Evolutionary conservation across 2,329 filamentous ascomycete genomes (phyloP), one percentile per base, ranked within the genome.

Genomic region (Lecanicillium sp.): DNA sequence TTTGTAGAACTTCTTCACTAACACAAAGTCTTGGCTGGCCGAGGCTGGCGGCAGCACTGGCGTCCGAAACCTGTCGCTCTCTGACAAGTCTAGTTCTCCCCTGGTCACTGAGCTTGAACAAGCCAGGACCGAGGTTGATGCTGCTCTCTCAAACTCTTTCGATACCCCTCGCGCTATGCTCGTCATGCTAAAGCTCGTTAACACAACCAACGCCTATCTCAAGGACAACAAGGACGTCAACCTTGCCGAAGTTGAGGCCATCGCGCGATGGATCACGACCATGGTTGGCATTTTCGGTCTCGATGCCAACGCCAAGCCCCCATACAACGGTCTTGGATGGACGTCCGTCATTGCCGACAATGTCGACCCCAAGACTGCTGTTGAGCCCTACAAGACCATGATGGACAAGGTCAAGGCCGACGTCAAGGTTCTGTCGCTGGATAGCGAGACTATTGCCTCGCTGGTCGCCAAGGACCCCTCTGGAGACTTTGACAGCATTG

Each of bases 211-310:
- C 66, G 70, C 75, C 45, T 70, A 74, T 55, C 67, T 79, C 44
- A 71, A 66, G 51, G 66, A 70, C 12, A 68, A 73, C 54, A 72
- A 72, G 51, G 65, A 69, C 5, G 56, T 67, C 27, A 72, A 78
- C 52, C 62, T 78, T 14, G 55, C 60, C 9, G 70, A 70, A 12
- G 61, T 81, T 3, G 75, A 79, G 55, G 65, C 70, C 1, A 70
- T 87, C 47, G 89, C 86, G 6, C 75, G 79, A 44, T 96, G 87
- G 83, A 74, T 95, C 37, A 95, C 90, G 1, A 81, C 81, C 49
- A 85, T 95, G 51, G 82, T 93, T 14, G 84, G 86, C 51, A 87
- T 91, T 52, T 87, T 96, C 52, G 91, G 91, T 33, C 77, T 96
- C 0, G 84, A 90, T 60, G 72, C 78, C 3, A 75, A 77, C 53